Evolutionary conservation across 768 basidiomycete species (phyloP), one percentile per base, ranked within the genome.

Genomic region (Podaxis sp.): DNA sequence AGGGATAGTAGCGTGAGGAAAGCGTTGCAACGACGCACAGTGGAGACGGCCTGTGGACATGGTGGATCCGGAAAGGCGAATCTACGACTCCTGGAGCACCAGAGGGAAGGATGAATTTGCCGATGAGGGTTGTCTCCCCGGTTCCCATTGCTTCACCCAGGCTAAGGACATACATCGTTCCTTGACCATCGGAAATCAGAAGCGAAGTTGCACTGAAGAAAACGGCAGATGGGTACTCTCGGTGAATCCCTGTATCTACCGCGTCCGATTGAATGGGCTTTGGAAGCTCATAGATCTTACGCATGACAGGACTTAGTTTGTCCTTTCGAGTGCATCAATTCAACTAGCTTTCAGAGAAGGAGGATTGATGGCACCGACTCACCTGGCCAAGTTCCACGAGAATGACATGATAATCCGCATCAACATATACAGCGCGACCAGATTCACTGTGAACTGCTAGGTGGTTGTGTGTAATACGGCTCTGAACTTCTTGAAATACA

Each of bases 391-490:
- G 56, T 46, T 81, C 77, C n/a, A 90, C 76, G 5, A 83, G 66
- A 53, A 92, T 78, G 11, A 93, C 84, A 57, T 78, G 81, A 58
- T 83, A 81, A 3, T 84, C 77, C 37, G 81, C 76, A 67, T 94
- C 93, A 25, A 94, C 74, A 67, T 93, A 95, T 27, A 87, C 74
- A 2, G 85, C 85, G 24, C 77, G 77, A 22, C 77, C 74, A 11
- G 78, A 76, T 38, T 79, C 71, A 15, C 71, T 70, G 19, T 82
- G 81, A 2, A 85, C 73, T 12, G 80, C 74, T 13, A 95, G 80
- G 69, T 95, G 93, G 67, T 95, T 94, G 72, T 94, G 90, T 15
- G 88, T 83, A 63, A 95, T 91, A 54, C 93, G 80, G 68, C 89
- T 91, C 71, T 91, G 88, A 59, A 94, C 88, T 67, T 94, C 93